Evolutionary conservation across 2,329 filamentous ascomycete species (phyloP).

Genomic region (Colletotrichum kahawae): DNA sequence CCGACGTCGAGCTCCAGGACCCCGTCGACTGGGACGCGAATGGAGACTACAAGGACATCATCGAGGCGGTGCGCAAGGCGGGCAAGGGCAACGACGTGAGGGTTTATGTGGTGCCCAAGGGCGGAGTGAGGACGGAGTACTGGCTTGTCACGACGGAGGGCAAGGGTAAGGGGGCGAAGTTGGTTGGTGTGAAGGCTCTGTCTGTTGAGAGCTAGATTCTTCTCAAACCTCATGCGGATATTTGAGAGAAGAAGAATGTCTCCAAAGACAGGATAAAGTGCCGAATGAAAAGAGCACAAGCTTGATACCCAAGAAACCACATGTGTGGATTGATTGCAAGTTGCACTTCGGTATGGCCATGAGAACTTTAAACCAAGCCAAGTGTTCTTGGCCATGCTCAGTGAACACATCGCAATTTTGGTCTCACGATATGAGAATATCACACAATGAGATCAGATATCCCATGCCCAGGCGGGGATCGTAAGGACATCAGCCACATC

Average conservation of each 20-base stretch:
- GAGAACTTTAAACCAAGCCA: background rate
- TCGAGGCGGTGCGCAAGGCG: slow-evolving; percentile 72
- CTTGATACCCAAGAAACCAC: background rate
- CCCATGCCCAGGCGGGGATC: background rate
- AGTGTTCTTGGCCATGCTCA: background rate
- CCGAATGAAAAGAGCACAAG: background rate
- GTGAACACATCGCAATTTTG: background rate
- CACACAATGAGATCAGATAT: background rate
- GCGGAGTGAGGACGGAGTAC: slow-evolving; percentile 73
- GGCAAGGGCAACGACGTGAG: slow-evolving; percentile 70
- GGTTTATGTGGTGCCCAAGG: slow-evolving; percentile 74
- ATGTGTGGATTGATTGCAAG: background rate
- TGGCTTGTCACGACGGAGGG: slow-evolving; percentile 73
- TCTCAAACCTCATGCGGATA: background rate
- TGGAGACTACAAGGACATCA: slow-evolving; percentile 71
- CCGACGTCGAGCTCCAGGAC: slow-evolving; percentile 69
- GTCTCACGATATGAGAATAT: background rate
- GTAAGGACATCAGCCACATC: background rate
- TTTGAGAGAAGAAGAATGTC: background rate
- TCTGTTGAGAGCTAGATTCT: slow-evolving; percentile 71
- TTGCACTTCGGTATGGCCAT: background rate
- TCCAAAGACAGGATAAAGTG: background rate
- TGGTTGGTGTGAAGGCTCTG: slow-evolving; percentile 81
- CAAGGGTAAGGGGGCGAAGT: slow-evolving; percentile 57
- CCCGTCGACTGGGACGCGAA: slow-evolving; percentile 75